phyloP scores from a whole-genome alignment of 164 flowering plant species.

The Piper longum region DNA sequence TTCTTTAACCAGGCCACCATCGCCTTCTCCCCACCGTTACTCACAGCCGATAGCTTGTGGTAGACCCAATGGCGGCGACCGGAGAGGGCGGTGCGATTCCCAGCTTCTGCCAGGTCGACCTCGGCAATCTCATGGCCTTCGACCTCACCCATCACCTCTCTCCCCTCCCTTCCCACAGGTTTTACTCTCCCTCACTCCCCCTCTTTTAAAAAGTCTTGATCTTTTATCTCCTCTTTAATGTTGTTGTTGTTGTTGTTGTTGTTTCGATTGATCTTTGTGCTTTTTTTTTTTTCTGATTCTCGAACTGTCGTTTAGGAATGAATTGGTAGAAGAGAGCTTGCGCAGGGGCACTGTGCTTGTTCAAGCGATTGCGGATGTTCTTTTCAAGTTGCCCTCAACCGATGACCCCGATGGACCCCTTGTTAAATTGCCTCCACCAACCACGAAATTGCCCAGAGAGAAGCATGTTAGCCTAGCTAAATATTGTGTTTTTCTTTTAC shows the following conservation, averaged over 20 bases:
- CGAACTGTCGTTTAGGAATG: constrained; percentile 35
- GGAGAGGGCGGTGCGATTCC: too few relatives aligned
- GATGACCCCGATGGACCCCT: constrained; percentile 70
- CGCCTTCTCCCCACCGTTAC: too few relatives aligned
- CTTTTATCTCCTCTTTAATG: not conserved
- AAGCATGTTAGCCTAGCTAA: constrained; percentile 33
- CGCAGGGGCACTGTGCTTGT: constrained; percentile 46
- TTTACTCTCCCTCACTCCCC: not conserved
- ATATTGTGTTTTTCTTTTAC: not conserved
- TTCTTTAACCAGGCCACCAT: too few relatives aligned
- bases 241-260: not conserved
- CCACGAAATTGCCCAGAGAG: constrained; percentile 67
- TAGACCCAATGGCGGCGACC: too few relatives aligned
- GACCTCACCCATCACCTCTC: constrained; percentile 43
- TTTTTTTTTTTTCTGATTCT: not conserved
- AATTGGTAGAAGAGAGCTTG: constrained; percentile 41
- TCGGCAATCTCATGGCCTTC: constrained; percentile 64
- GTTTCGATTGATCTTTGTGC: not conserved
- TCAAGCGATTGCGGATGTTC: constrained; percentile 52
- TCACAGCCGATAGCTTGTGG: too few relatives aligned
- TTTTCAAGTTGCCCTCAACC: constrained; percentile 60
- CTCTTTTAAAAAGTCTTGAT: not conserved
- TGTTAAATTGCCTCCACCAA: constrained; percentile 63
- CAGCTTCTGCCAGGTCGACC: constrained; percentile 28
- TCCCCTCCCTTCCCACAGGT: constrained; percentile 53